Evolutionary conservation across 768 basidiomycete genomes (phyloP).

Genomic region (Terana coerulea): DNA sequence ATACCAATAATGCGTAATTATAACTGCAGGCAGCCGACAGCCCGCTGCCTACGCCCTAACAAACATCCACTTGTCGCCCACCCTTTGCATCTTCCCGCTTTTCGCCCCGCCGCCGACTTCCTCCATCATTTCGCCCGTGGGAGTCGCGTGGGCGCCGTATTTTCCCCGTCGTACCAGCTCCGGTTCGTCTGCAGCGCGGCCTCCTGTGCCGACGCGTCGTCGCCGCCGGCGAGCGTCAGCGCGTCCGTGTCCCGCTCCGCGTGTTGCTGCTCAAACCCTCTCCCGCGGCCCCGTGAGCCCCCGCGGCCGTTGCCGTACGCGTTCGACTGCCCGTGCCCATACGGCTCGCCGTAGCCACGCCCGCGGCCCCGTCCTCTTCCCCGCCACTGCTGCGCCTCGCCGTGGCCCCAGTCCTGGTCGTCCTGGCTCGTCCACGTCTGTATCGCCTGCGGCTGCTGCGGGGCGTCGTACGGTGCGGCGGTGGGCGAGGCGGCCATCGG

Average conservation of each 20-base stretch:
- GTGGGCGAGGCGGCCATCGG: slow-evolving; percentile 4
- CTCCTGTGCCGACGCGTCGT: slow-evolving; percentile 14
- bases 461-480: slow-evolving; percentile 9
- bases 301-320: slow-evolving; percentile 47
- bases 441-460: neutral
- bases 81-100: slow-evolving; percentile 52
- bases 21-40: neutral
- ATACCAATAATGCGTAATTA: neutral
- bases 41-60: slow-evolving; percentile 34
- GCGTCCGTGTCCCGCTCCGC: slow-evolving; percentile 58
- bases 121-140: neutral
- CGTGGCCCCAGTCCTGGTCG: slow-evolving; percentile 4
- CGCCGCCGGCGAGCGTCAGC: slow-evolving; percentile 53
- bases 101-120: slow-evolving; percentile 3
- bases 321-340: slow-evolving; percentile 38
- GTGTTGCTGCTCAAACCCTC: slow-evolving; percentile 23
- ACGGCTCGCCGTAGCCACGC: slow-evolving; percentile 22
- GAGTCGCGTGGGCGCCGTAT: slow-evolving; percentile 1
- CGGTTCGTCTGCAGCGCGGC: neutral
- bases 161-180: slow-evolving; percentile 14
- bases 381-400: slow-evolving; percentile 23
- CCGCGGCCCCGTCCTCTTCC: slow-evolving; percentile 30
- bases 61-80: slow-evolving; percentile 74
- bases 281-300: slow-evolving; percentile 31
- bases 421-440: slow-evolving; percentile 3